Evolutionary conservation across 345 rosid genomes (phyloP).

Genomic region (Populus ilicifolia): DNA sequence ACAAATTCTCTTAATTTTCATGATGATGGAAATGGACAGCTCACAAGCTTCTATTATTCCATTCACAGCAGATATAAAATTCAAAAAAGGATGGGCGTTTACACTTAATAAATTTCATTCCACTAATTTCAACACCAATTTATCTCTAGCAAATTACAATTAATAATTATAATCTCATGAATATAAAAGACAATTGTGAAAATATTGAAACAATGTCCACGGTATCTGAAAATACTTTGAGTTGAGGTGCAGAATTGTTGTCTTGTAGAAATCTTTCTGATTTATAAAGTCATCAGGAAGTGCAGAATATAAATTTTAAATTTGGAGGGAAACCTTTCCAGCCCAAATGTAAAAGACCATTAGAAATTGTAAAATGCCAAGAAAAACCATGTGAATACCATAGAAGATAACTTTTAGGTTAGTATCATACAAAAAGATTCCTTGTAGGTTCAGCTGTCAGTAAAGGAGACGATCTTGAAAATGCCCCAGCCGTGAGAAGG

Average conservation of each 20-base stretch:
- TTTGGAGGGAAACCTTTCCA: neutral
- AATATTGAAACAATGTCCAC: neutral
- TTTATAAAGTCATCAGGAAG: neutral
- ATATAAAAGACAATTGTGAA: neutral
- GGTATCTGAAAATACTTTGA: neutral
- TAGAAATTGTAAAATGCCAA: neutral
- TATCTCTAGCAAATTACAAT: neutral
- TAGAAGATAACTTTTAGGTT: constrained; percentile 5
- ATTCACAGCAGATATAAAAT: neutral
- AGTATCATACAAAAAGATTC: constrained; percentile 66
- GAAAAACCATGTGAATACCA: neutral
- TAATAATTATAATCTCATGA: neutral
- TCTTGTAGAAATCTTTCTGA: neutral
- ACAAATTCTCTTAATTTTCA: constrained; percentile 2
- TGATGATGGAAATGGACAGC: neutral
- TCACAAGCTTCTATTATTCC: neutral
- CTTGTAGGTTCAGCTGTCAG: constrained; percentile 66
- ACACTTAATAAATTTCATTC: neutral
- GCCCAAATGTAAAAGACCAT: neutral
- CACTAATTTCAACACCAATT: neutral
- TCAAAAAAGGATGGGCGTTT: neutral
- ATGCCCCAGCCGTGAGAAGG: constrained; percentile 68
- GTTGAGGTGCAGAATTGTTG: neutral
- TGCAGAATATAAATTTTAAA: neutral
- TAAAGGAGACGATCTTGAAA: constrained; percentile 50